Base-by-base conservation (phyloP, 2,329 filamentous ascomycete genomes). In the Elsinoe fawcettii region DNA sequence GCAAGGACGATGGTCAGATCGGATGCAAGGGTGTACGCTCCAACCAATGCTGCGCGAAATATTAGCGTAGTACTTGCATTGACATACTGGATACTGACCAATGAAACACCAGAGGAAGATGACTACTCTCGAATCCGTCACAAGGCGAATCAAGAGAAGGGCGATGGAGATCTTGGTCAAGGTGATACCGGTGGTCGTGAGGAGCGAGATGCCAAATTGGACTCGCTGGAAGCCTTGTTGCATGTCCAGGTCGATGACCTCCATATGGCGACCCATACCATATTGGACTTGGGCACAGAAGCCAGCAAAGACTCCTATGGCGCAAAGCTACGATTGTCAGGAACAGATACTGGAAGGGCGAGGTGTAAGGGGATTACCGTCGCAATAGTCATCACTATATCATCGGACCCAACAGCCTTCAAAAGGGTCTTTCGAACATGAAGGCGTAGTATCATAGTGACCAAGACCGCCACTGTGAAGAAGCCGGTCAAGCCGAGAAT, bases 51-150 rank as follows among this genome's bases (percentile, higher is more conserved):
- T 47, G 18, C 6, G 2, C 5, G 2, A 14, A 11, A 25, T 12
- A n/a, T 47, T 25, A 47, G 43, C 12, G 3, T 25, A 27, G 11
- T 47, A n/a, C n/a, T n/a, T n/a, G n/a, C n/a, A n/a, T n/a, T n/a
- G n/a, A n/a, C n/a, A n/a, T n/a, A n/a, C n/a, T n/a, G n/a, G n/a
- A n/a, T 47, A 25, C 8, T 25, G 23, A 25, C 43, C 43, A 11
- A 47, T 47, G 22, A 47, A 47, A 22, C 43, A 23, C 43, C 43
- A 47, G 14, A 47, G 43, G n/a, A 47, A 47, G 7, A 47, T 47
- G 43, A 47, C 11, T 2, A 47, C 18, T 14, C 43, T 47, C 43
- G 8, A 16, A 20, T 47, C 43, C 8, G 43, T 47, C 11, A 47
- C 43, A 47, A 47, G 43, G 14, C 43, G 23, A 11, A 47, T 47